phyloP scores from a whole-genome alignment of 257 asterid genomes.

The Solanum habrochaites region DNA sequence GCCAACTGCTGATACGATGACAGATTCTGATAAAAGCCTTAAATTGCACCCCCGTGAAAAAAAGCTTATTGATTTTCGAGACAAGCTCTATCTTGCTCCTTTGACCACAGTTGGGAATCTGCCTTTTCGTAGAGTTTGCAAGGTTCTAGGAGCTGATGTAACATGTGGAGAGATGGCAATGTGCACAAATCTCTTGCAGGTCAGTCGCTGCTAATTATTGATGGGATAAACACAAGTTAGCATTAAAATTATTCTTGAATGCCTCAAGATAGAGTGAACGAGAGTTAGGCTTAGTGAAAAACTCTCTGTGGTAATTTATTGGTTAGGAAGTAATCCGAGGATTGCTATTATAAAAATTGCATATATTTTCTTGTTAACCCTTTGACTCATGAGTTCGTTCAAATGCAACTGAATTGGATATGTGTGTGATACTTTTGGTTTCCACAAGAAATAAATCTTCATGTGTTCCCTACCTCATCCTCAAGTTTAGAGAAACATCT shows the following conservation, averaged over 20 bases:
- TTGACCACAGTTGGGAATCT: constrained; percentile 90
- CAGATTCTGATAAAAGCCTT: constrained; percentile 61
- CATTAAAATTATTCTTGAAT: neutral
- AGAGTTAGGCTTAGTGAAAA: neutral
- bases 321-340: neutral
- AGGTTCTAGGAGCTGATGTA: constrained; percentile 87
- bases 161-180: constrained; percentile 99
- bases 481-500: neutral
- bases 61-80: constrained; percentile 79
- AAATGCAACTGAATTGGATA: neutral
- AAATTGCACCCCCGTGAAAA: constrained; percentile 79
- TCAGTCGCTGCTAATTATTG: constrained; percentile 5
- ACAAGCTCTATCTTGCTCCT: constrained; percentile 91
- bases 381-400: neutral
- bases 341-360: neutral
- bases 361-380: neutral
- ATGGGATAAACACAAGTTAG: neutral
- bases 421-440: neutral
- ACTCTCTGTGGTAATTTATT: neutral
- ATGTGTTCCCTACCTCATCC: neutral
- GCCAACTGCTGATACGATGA: constrained; percentile 4
- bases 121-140: constrained; percentile 90
- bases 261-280: neutral
- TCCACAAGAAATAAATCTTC: neutral
- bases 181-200: constrained; percentile 98